Evolutionary conservation across 768 basidiomycete genomes (phyloP).

Genomic region (Naganishia friedmannii): DNA sequence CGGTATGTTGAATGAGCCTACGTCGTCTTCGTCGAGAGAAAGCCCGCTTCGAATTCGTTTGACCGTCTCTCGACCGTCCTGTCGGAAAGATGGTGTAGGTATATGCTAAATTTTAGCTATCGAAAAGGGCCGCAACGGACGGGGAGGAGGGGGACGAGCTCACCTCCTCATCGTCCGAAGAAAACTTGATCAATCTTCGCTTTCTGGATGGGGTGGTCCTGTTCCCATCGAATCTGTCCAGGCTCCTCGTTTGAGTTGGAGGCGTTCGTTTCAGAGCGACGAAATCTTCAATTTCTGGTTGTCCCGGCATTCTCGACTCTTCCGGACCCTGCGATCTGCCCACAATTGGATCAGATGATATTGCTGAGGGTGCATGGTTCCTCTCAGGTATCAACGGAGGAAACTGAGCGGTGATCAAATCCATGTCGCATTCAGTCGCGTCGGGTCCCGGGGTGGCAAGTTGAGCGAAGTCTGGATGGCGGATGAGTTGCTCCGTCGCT

Average conservation of each 20-base stretch:
- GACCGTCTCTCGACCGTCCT: neutral
- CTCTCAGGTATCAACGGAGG: neutral
- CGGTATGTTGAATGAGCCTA: neutral
- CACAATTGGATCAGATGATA: no score
- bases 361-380: neutral
- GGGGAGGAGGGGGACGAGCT: no score
- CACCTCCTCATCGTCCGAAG: conserved; percentile 3
- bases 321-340: no score
- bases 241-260: neutral
- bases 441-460: neutral
- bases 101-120: no score
- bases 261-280: neutral
- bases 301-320: neutral
- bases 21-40: neutral
- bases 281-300: neutral
- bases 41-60: neutral
- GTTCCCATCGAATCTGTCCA: neutral
- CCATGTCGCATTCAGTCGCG: neutral
- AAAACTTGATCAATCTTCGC: neutral
- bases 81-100: neutral
- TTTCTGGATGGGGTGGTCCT: neutral
- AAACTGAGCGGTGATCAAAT: neutral
- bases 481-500: neutral
- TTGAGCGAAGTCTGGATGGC: neutral
- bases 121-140: no score